Evolutionary conservation across 768 basidiomycete species (phyloP).

Genomic region (Termitomyces sp.): DNA sequence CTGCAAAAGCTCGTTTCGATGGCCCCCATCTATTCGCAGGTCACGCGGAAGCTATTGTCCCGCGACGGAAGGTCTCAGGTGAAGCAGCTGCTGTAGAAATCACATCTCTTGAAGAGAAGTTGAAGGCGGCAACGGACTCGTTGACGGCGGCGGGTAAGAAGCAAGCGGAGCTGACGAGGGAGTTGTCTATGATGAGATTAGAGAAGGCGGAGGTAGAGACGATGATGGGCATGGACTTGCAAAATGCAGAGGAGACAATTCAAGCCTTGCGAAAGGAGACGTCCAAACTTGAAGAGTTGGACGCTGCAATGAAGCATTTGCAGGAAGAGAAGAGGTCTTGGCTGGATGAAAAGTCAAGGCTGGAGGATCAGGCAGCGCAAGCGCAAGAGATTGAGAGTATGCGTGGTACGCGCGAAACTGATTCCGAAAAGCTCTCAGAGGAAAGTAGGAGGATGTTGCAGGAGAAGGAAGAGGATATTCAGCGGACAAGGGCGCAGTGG

Average conservation of each 20-base stretch:
- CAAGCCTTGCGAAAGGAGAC: slow-evolving; percentile 50
- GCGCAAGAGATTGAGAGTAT: slow-evolving; percentile 34
- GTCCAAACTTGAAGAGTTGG: slow-evolving; percentile 42
- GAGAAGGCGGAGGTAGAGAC: slow-evolving; percentile 72
- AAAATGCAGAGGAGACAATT: slow-evolving; percentile 62
- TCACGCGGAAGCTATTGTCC: slow-evolving; percentile 62
- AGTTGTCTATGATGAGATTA: slow-evolving; percentile 52
- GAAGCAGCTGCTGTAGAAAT: slow-evolving; percentile 41
- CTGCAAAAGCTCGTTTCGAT: slow-evolving; percentile 60
- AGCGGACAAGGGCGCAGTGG: slow-evolving; percentile 31
- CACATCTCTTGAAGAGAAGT: slow-evolving; percentile 53
- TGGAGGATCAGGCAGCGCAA: slow-evolving; percentile 33
- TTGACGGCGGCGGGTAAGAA: slow-evolving; percentile 54
- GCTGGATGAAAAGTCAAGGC: slow-evolving; percentile 39
- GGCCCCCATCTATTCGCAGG: slow-evolving; percentile 85
- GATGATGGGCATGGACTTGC: slow-evolving; percentile 57
- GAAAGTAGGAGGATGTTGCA: slow-evolving; percentile 32
- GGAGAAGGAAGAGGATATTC: slow-evolving; percentile 33
- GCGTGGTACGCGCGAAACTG: slow-evolving; percentile 33
- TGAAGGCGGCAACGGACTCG: slow-evolving; percentile 55
- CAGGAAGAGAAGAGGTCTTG: slow-evolving; percentile 44
- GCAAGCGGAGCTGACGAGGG: slow-evolving; percentile 55
- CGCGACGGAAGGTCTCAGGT: slow-evolving; percentile 36
- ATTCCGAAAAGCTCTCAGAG: slow-evolving; percentile 31
- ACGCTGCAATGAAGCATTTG: slow-evolving; percentile 40